Evolutionary conservation across 331 rosid genomes (phyloP).

Genomic region (Malus hybrid): DNA sequence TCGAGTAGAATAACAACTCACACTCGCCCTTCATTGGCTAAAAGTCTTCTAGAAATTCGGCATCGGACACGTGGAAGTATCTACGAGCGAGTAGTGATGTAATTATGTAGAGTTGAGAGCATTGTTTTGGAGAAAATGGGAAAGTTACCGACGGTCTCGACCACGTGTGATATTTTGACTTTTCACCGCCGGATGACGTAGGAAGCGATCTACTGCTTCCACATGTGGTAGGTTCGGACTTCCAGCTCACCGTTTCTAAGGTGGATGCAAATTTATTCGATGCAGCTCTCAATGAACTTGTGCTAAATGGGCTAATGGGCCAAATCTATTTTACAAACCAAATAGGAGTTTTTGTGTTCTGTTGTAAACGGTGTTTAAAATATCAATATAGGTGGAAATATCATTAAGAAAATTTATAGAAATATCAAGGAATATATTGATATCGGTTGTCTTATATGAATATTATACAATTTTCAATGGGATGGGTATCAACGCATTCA

Average conservation of each 20-base stretch:
- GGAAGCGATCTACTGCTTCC: background rate
- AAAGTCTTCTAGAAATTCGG: too few relatives aligned
- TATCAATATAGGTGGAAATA: too few relatives aligned
- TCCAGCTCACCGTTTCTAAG: constrained; percentile 8
- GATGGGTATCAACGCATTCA: too few relatives aligned
- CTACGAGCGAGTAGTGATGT: background rate
- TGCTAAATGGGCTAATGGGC: background rate
- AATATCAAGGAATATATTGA: too few relatives aligned
- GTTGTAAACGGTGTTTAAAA: too few relatives aligned
- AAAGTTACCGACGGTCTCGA: background rate
- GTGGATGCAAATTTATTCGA: background rate
- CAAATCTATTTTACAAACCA: background rate
- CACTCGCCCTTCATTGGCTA: background rate
- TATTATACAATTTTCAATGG: too few relatives aligned
- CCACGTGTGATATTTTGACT: constrained; percentile 17
- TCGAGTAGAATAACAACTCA: rapidly evolving
- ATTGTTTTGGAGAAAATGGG: background rate
- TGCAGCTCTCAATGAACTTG: background rate
- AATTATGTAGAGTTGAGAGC: too few relatives aligned
- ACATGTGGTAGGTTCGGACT: constrained; percentile 10
- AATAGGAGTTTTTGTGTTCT: too few relatives aligned
- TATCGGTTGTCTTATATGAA: rapidly evolving
- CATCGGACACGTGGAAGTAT: background rate
- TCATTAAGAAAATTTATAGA: too few relatives aligned
- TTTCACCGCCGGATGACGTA: constrained; percentile 12